Percentiles rank a stretch among this genome's conserved stretches.
These are phyloP conservation scores for Abelmoschus esculentus DNA, from an alignment of 345 rosid species.

Conservation along the genomic window DNA sequence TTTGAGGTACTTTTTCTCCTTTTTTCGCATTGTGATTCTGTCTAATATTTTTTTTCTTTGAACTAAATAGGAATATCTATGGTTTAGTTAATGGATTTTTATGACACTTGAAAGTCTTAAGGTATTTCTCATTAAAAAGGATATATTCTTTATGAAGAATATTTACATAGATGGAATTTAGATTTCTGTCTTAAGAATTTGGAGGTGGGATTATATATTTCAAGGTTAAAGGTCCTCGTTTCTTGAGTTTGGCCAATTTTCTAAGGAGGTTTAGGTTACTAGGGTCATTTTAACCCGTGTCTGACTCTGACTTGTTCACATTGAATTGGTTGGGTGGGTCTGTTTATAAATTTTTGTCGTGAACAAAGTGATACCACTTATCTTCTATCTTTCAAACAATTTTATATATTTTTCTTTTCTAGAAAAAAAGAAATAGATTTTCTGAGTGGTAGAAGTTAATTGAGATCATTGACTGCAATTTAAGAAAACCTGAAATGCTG, in stretches of 20 bases:
- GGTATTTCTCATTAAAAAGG: neutral
- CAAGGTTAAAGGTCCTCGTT: neutral
- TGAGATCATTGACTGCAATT: too few species aligned
- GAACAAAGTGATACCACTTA: neutral
- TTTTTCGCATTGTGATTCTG: neutral
- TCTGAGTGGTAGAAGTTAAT: neutral
- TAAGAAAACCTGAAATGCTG: too few species aligned
- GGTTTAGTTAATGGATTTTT: neutral
- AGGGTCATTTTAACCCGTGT: neutral
- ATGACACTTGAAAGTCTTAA: neutral
- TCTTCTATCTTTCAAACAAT: neutral
- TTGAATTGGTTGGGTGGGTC: neutral
- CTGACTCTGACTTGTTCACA: neutral
- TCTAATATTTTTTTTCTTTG: neutral
- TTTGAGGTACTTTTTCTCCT: constrained; percentile 49
- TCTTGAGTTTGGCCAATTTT: neutral
- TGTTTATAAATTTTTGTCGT: neutral
- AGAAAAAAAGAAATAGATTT: neutral
- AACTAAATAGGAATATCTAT: neutral
- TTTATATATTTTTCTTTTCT: neutral
- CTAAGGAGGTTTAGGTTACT: neutral
- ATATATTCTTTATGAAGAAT: neutral
- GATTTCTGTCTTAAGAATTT: neutral
- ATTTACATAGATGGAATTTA: neutral
- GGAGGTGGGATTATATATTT: neutral